Percentiles rank a stretch among this genome's conserved stretches.
Evolutionary conservation across 305 asterid species (phyloP).

Genomic region (Stenogyne calaminthoides): DNA sequence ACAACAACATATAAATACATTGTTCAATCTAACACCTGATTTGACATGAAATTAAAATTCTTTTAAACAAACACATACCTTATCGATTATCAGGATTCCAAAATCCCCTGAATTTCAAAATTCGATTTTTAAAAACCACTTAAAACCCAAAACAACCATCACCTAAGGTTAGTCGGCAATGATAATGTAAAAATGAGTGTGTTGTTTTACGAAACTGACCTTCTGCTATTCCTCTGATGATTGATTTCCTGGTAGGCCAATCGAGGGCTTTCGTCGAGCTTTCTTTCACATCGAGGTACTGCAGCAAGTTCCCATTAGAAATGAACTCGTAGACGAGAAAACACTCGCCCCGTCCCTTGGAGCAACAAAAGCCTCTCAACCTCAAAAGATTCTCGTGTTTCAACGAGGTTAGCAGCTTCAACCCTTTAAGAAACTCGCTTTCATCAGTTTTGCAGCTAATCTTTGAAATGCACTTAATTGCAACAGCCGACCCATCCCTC

Average conservation of each 20-base stretch:
- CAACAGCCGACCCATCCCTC: constrained; percentile 83
- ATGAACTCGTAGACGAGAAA: constrained; percentile 85
- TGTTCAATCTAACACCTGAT: too few species aligned
- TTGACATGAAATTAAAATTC: too few species aligned
- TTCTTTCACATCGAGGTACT: constrained; percentile 62
- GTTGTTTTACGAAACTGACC: constrained; percentile 43
- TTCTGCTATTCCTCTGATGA: constrained; percentile 84
- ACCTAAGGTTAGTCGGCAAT: too few species aligned
- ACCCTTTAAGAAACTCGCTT: constrained; percentile 70
- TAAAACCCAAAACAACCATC: too few species aligned
- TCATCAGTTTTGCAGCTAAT: constrained; percentile 90
- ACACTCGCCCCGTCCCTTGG: constrained; percentile 93
- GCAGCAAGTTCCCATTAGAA: constrained; percentile 77
- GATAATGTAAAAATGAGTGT: too few species aligned
- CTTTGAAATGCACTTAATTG: constrained; percentile 88
- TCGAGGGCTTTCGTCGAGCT: constrained; percentile 66
- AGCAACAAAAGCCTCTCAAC: constrained; percentile 93
- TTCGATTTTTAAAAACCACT: too few species aligned
- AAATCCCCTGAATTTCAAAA: too few species aligned
- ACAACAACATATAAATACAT: too few species aligned
- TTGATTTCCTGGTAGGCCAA: constrained; percentile 70
- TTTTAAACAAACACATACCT: too few species aligned
- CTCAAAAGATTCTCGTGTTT: constrained; percentile 77
- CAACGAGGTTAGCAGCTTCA: constrained; percentile 70
- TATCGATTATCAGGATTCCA: too few species aligned